Evolutionary conservation across 139 green algal genomes (phyloP), one percentile per base, ranked within the genome.

Genomic region (Chlorella vulgaris): DNA sequence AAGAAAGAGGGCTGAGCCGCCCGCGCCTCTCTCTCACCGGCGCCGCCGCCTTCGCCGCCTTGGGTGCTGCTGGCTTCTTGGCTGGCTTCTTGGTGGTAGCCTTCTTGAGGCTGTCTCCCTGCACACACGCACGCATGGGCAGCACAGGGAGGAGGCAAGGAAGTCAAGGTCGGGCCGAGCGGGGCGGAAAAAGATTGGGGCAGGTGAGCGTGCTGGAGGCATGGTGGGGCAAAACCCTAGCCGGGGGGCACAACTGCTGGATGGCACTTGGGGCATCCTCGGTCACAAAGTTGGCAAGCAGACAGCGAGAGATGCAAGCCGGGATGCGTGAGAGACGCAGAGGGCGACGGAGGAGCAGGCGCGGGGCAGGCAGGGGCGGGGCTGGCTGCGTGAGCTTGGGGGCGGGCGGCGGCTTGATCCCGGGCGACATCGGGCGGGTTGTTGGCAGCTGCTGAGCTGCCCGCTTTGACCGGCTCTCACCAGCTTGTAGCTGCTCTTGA

Each of bases 401-500:
- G n/a, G n/a, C n/a, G n/a, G n/a, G n/a, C n/a, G n/a, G n/a, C n/a
- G n/a, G n/a, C n/a, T n/a, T n/a, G n/a, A n/a, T n/a, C n/a, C n/a
- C n/a, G n/a, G n/a, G n/a, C n/a, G n/a, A n/a, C n/a, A n/a, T n/a
- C n/a, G n/a, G n/a, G n/a, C n/a, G n/a, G n/a, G n/a, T n/a, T n/a
- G n/a, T n/a, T n/a, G n/a, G n/a, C n/a, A n/a, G n/a, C n/a, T n/a
- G n/a, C n/a, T n/a, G n/a, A n/a, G n/a, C n/a, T n/a, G n/a, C n/a
- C n/a, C n/a, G n/a, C n/a, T n/a, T n/a, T n/a, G n/a, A n/a, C n/a
- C n/a, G n/a, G n/a, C n/a, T n/a, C n/a, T 60, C 40, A 75, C 68
- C 70, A 96, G 88, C 88, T 95, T 94, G 89, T 88, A 96, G 78
- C 73, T 86, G 60, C 47, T 81, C 89, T 96, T 96, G 38, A 94